Conservation (phyloP, 176 grass and related monocot species). For the Rhynchospora pubera region DNA sequence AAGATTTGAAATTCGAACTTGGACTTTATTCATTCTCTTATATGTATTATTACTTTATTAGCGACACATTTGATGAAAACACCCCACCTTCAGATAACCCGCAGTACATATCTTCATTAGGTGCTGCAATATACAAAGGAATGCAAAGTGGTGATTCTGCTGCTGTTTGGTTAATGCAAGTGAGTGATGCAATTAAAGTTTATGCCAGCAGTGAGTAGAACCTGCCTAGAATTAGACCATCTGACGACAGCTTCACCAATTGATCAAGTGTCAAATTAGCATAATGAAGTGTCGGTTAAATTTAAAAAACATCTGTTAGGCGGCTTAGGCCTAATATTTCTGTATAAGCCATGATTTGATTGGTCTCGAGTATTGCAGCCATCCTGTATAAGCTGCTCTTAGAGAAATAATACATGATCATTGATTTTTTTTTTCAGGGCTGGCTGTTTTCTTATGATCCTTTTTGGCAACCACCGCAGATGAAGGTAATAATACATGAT, state of each 20-base stretch:
- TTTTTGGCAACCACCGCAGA: conserved; percentile 85
- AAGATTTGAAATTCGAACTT: conserved; percentile 4
- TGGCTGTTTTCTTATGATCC: conserved; percentile 91
- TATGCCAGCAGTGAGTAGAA: background rate
- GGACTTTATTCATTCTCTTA: conserved; percentile 18
- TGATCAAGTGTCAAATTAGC: background rate
- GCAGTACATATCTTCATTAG: conserved; percentile 76
- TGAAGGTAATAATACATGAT: conserved; percentile 48
- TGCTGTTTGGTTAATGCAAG: conserved; percentile 93
- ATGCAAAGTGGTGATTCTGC: conserved; percentile 71
- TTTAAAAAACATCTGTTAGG: background rate
- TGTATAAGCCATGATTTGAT: background rate
- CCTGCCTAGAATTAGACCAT: background rate
- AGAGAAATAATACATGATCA: too few species aligned
- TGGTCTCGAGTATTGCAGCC: background rate
- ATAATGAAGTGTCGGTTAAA: background rate
- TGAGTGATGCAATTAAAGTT: conserved; percentile 23
- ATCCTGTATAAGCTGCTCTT: conserved; percentile 2
- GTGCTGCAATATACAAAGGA: conserved; percentile 73
- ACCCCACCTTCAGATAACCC: conserved; percentile 67
- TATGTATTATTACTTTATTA: conserved; percentile 32
- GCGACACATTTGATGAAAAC: conserved; percentile 95
- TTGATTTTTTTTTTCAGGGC: conserved; percentile 27
- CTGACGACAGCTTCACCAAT: background rate
- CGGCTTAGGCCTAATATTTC: background rate